Evolutionary conservation across 768 basidiomycete species (phyloP), one percentile per base, ranked within the genome.

Genomic region (Amyloporia xantha): DNA sequence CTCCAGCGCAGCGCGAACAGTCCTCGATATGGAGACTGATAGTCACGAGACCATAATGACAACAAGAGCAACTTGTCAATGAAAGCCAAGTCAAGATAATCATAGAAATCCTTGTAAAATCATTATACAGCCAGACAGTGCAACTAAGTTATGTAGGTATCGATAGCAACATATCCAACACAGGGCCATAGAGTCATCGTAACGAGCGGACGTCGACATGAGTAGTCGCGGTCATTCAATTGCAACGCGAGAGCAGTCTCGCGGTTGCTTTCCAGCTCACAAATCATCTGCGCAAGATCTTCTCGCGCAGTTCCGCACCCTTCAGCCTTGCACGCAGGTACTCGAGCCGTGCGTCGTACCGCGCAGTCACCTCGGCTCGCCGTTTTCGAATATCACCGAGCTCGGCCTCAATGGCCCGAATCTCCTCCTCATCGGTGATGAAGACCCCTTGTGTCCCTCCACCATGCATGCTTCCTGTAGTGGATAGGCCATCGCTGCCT

Each of bases 251-350:
- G 41, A 19, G 2, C 23, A n/a, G 4, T 10, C 5, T 10, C n/a
- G 19, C 23, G 23, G 9, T n/a, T 19, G 23, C 41, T 5, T 21
- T 7, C 26, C 36, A 15, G 13, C 21, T 21, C 52, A 20, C 12
- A n/a, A 35, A 47, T 57, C 51, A 69, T 48, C 76, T 82, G 61
- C 77, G 79, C 71, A 85, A 55, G 56, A 91, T 66, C 63, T 88
- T 87, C 70, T 91, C 90, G 54, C 85, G 86, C 59, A 91, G 62
- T 67, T 90, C 84, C 1, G 87, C 89, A 17, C 85, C 84, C 67
- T 89, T 90, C 61, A 91, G 62, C 66, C 86, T 84, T 30, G 89
- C 89, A 28, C 84, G 78, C 56, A 91, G 68, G 61, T 86, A 91
- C 54, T 89, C 87, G 59, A 91, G 63, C 41, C 88, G 80, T 27